Conservation (phyloP, 176 grass and related monocot species). For the Eleusine coracana region DNA sequence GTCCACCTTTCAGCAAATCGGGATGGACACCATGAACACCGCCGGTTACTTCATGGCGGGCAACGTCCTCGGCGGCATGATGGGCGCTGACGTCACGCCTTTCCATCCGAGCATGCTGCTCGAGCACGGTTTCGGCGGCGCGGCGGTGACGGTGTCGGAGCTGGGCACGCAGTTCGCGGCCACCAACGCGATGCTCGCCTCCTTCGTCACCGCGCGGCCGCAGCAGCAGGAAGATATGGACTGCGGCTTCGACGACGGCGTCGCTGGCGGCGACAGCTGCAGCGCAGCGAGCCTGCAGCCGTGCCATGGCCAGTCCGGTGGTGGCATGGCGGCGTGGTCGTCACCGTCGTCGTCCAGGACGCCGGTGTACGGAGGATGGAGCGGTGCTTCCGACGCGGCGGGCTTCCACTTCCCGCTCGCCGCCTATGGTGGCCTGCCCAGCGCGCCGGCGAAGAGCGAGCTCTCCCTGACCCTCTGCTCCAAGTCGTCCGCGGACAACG, state of each 20-base stretch:
- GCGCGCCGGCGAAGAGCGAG: conserved; percentile 48
- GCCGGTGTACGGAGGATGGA: conserved; percentile 22
- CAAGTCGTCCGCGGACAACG: conserved; percentile 35
- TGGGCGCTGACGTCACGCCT: conserved; percentile 41
- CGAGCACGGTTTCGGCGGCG: conserved; percentile 44
- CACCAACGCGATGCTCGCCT: conserved; percentile 37
- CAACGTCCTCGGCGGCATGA: conserved; percentile 9
- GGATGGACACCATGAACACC: conserved; percentile 44
- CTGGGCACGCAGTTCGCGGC: conserved; percentile 28
- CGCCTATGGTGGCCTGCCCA: neutral
- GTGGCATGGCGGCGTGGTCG: conserved; percentile 9
- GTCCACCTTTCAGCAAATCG: conserved; percentile 36
- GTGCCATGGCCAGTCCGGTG: conserved; percentile 13
- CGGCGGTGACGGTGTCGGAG: conserved; percentile 8
- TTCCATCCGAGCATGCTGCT: conserved; percentile 42
- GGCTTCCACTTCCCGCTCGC: conserved; percentile 20
- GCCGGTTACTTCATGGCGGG: conserved; percentile 41
- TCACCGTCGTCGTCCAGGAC: neutral
- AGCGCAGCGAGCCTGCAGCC: conserved; percentile 30
- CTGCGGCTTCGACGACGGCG: neutral
- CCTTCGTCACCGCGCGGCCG: conserved; percentile 45
- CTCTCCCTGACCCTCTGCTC: conserved; percentile 64
- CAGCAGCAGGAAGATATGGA: conserved; percentile 40
- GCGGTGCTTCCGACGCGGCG: conserved; percentile 12
- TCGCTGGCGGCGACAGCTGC: conserved; percentile 9